Percentiles rank a stretch among this genome's conserved stretches.
phyloP scores from a whole-genome alignment of 2,329 filamentous ascomycete species.

The Ceratocystis albifundus region DNA sequence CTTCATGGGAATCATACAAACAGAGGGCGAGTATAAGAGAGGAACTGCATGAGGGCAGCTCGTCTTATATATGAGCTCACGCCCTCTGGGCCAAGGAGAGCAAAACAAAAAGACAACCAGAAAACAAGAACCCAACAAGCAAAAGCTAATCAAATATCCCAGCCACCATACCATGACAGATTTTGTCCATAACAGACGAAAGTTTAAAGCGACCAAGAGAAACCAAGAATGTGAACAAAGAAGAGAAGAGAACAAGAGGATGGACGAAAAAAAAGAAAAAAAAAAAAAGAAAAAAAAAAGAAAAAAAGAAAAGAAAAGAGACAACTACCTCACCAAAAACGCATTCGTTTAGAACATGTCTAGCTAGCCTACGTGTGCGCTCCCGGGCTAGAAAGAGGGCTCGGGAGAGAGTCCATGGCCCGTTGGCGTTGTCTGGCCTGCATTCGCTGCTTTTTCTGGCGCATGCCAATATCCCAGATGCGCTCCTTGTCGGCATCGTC shows the following conservation, averaged over 20 bases:
- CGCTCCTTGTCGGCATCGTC: constrained; percentile 32
- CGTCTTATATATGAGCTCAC: not conserved
- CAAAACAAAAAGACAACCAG: constrained; percentile 1
- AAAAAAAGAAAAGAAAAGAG: not conserved
- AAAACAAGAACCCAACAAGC: constrained; percentile 1
- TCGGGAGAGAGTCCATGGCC: constrained; percentile 17
- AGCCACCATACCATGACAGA: not conserved
- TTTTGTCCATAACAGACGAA: constrained; percentile 2
- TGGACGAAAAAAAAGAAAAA: not conserved
- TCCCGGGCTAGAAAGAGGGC: constrained; percentile 14
- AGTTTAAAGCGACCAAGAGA: not conserved
- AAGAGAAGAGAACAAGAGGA: not conserved
- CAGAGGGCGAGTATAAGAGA: not conserved
- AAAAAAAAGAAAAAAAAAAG: not conserved
- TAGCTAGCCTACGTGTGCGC: not conserved
- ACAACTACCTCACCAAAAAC: not conserved
- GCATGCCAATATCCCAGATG: constrained; percentile 31
- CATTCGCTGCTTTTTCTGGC: constrained; percentile 20
- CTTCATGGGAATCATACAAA: not conserved
- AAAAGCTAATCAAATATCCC: constrained; percentile 1
- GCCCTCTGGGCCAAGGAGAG: not conserved
- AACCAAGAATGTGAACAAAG: not conserved
- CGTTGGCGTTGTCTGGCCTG: constrained; percentile 13
- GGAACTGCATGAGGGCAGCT: not conserved
- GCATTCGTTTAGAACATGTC: no score